These are phyloP conservation scores for Phytophthora podocarpi DNA, from an alignment of 352 stramenopile species.

Conservation along the genomic window DNA sequence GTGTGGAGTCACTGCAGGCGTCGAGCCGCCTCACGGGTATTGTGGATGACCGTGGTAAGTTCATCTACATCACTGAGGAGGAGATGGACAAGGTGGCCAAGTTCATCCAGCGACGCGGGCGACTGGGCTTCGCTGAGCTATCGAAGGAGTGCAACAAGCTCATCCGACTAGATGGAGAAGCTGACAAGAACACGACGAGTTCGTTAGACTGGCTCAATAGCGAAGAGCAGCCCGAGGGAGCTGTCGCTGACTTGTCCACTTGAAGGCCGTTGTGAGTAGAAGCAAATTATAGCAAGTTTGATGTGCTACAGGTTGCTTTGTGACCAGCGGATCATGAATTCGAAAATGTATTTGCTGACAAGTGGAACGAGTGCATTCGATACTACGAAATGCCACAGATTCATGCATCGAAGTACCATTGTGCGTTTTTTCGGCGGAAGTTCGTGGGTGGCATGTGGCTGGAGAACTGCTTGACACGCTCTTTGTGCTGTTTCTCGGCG, in stretches of 20 bases:
- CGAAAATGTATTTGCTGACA: constrained; percentile 32
- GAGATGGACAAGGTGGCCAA: constrained; percentile 79
- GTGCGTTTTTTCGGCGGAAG: constrained; percentile 70
- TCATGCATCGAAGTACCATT: constrained; percentile 87
- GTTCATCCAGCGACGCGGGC: constrained; percentile 72
- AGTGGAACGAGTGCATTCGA: constrained; percentile 10
- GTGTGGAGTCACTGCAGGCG: constrained; percentile 58
- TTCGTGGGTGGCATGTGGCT: constrained; percentile 52
- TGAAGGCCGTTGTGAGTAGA: constrained; percentile 2
- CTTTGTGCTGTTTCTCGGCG: constrained; percentile 77
- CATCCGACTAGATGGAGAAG: constrained; percentile 63
- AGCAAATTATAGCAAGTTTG: neutral
- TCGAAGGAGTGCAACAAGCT: constrained; percentile 83
- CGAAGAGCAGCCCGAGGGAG: constrained; percentile 27
- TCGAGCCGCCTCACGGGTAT: constrained; percentile 71
- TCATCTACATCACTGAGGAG: constrained; percentile 82
- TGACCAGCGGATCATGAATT: constrained; percentile 15
- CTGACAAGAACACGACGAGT: constrained; percentile 38
- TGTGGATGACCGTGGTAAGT: constrained; percentile 81
- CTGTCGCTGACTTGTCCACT: constrained; percentile 24
- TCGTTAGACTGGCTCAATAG: constrained; percentile 48
- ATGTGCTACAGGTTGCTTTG: neutral
- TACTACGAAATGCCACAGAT: constrained; percentile 3
- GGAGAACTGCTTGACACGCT: constrained; percentile 66
- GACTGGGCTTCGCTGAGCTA: constrained; percentile 64